Evolutionary conservation across 139 green algal species (phyloP).

Genomic region (Coelastrella sp.): DNA sequence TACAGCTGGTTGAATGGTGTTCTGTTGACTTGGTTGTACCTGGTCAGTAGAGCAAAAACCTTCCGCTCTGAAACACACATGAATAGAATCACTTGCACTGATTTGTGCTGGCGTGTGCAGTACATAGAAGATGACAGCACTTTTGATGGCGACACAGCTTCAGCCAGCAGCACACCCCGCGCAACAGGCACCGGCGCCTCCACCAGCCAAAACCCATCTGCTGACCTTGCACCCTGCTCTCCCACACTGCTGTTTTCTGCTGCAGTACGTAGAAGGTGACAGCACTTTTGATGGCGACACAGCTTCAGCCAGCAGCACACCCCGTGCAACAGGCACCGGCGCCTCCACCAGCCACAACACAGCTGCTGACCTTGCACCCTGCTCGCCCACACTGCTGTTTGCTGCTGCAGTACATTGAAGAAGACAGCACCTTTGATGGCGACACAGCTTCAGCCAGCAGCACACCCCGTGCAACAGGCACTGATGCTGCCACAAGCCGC

Average conservation of each 20-base stretch:
- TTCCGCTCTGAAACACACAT: too few relatives aligned
- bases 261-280: neutral
- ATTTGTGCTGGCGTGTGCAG: too few relatives aligned
- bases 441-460: conserved; percentile 16
- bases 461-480: conserved; percentile 15
- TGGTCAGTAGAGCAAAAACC: too few relatives aligned
- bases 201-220: neutral
- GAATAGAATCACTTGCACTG: too few relatives aligned
- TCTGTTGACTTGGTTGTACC: too few relatives aligned
- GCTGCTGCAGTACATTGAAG: neutral
- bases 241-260: neutral
- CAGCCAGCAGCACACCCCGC: conserved; percentile 18
- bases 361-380: too few relatives aligned
- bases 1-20: too few relatives aligned
- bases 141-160: neutral
- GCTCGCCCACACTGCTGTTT: too few relatives aligned
- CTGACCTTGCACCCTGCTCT: too few relatives aligned
- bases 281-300: neutral
- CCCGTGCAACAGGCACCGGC: neutral
- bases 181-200: neutral
- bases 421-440: neutral
- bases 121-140: neutral
- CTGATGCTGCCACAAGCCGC: neutral
- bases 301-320: conserved; percentile 24
- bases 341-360: neutral